phyloP scores from a whole-genome alignment of 2,329 filamentous ascomycete genomes.

The Penicillium sp. region DNA sequence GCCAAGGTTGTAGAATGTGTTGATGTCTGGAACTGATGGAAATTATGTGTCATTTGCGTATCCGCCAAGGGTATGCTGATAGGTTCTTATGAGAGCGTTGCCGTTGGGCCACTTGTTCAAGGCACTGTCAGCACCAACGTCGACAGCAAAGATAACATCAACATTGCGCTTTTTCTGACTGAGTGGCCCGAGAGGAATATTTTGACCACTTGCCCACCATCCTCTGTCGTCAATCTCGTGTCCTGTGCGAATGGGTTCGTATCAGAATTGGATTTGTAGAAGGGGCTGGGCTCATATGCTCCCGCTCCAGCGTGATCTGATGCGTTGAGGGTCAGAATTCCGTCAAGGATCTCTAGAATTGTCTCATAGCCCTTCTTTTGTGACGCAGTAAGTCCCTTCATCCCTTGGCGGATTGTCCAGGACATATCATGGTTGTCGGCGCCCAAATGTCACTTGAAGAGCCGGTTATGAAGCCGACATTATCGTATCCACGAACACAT shows the following conservation, averaged over 20 bases:
- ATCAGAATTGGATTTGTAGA: conserved; percentile 59
- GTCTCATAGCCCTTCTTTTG: neutral
- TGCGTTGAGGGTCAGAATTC: neutral
- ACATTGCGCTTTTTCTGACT: conserved; percentile 67
- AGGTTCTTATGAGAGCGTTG: no score
- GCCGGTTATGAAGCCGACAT: conserved; percentile 75
- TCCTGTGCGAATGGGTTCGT: neutral
- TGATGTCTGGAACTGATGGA: no score
- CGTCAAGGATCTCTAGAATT: neutral
- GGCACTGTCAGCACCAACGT: conserved; percentile 64
- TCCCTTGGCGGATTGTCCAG: neutral
- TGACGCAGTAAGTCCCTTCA: neutral
- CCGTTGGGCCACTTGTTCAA: no score
- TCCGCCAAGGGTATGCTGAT: no score
- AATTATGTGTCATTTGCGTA: no score
- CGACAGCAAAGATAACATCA: conserved; percentile 75
- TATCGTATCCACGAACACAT: conserved; percentile 76
- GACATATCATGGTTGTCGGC: neutral
- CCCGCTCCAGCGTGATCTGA: conserved; percentile 52
- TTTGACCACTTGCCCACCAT: conserved; percentile 67
- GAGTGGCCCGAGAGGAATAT: conserved; percentile 71
- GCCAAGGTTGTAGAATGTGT: no score
- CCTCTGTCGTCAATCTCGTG: no score
- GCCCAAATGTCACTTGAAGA: conserved; percentile 54
- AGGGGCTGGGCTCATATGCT: conserved; percentile 71